These are phyloP conservation scores for Puccinia horiana DNA, from an alignment of 1,284 basidiomycete genomes.

Conservation along the genomic window DNA sequence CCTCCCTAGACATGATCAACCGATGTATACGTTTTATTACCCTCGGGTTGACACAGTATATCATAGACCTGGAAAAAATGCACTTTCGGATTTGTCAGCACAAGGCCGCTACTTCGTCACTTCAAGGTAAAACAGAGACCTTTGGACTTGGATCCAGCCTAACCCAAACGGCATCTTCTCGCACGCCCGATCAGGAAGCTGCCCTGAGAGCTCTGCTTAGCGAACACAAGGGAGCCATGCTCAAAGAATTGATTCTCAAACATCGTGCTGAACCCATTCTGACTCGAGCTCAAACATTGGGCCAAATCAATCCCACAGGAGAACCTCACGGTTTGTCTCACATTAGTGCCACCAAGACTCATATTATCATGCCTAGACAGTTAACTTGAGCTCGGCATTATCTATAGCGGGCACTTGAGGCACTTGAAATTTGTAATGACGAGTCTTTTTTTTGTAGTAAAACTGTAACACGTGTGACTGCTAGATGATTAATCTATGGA, in stretches of 20 bases:
- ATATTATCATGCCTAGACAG: constrained; percentile 24
- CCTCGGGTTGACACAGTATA: constrained; percentile 34
- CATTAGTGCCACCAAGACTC: constrained; percentile 7
- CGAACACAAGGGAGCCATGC: constrained; percentile 34
- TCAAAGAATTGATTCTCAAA: constrained; percentile 32
- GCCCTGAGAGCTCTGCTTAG: constrained; percentile 32
- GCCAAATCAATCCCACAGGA: background rate
- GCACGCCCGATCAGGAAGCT: constrained; percentile 20
- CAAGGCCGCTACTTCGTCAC: background rate
- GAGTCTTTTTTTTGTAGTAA: background rate
- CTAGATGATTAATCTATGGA: background rate
- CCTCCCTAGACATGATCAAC: constrained; percentile 42
- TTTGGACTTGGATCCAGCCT: background rate
- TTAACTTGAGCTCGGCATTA: background rate
- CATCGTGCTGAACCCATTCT: constrained; percentile 25
- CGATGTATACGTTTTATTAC: constrained; percentile 39
- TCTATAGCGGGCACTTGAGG: background rate
- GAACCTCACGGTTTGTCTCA: constrained; percentile 33
- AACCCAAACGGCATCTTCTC: background rate
- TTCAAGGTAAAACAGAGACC: background rate
- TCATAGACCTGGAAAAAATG: constrained; percentile 34
- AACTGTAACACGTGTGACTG: background rate
- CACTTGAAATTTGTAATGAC: background rate
- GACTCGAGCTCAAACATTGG: constrained; percentile 19
- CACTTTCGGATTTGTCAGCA: constrained; percentile 11